phyloP scores from a whole-genome alignment of 2,329 filamentous ascomycete genomes.

The Ophiocordyceps sinensis region DNA sequence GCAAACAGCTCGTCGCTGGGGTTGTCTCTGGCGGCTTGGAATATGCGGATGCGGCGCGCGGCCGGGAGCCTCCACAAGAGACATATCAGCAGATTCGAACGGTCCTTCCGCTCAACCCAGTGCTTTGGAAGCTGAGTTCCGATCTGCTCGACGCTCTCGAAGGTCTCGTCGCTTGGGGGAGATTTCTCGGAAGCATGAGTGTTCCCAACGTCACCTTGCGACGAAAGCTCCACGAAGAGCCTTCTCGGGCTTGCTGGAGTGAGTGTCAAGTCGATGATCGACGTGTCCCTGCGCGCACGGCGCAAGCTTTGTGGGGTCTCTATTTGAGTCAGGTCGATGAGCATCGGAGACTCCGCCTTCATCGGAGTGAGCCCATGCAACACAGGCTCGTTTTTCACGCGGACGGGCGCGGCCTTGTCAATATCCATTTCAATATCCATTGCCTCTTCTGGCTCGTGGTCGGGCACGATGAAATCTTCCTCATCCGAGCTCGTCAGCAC shows the following conservation, averaged over 20 bases:
- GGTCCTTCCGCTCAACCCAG: slow-evolving; percentile 14
- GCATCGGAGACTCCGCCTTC: slow-evolving; percentile 10
- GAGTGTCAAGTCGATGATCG: slow-evolving; percentile 11
- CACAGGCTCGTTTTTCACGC: neutral
- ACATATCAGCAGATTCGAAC: slow-evolving; percentile 15
- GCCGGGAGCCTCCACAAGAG: slow-evolving; percentile 16
- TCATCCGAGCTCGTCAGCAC: slow-evolving; percentile 35
- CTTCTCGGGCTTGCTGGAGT: slow-evolving; percentile 6
- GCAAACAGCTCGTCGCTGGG: slow-evolving; percentile 4
- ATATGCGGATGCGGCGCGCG: slow-evolving; percentile 11
- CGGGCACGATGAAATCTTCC: slow-evolving; percentile 33
- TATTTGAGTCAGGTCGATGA: slow-evolving; percentile 16
- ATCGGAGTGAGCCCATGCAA: neutral
- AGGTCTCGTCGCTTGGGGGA: slow-evolving; percentile 1
- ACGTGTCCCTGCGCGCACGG: neutral
- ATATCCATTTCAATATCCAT: slow-evolving; percentile 1
- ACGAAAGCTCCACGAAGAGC: neutral
- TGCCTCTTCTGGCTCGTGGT: slow-evolving; percentile 3
- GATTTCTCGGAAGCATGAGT: neutral
- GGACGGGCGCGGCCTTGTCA: slow-evolving; percentile 5
- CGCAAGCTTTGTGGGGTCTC: slow-evolving; percentile 6
- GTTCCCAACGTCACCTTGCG: neutral
- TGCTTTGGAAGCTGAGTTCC: slow-evolving; percentile 5
- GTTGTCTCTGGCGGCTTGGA: slow-evolving; percentile 10
- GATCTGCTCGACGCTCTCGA: slow-evolving; percentile 6